Conservation (phyloP, 305 asterid genomes). For the Plantago coronopus region DNA sequence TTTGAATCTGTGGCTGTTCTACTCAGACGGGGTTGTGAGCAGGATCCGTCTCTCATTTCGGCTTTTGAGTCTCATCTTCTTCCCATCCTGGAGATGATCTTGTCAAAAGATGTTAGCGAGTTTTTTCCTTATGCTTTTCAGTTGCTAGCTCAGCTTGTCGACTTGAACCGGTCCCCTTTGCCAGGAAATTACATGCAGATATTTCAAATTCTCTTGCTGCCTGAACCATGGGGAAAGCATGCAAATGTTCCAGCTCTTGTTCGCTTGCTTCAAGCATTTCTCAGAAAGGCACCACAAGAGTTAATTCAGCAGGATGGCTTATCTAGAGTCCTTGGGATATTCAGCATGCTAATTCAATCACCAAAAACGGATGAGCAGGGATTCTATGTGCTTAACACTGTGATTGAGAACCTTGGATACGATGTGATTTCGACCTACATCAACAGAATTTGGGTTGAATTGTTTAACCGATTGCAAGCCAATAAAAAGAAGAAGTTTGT, state of each 20-base stretch:
- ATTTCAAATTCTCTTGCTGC: constrained; percentile 67
- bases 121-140: constrained; percentile 92
- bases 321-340: constrained; percentile 73
- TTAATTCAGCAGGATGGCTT: constrained; percentile 76
- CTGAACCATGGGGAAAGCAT: constrained; percentile 81
- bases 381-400: constrained; percentile 89
- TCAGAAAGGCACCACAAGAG: constrained; percentile 79
- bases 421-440: constrained; percentile 59
- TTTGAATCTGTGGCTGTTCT: constrained; percentile 88
- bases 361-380: constrained; percentile 83
- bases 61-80: constrained; percentile 70
- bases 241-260: constrained; percentile 94
- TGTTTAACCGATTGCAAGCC: constrained; percentile 60
- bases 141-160: constrained; percentile 94
- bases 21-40: constrained; percentile 74
- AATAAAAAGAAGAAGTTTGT: constrained; percentile 57
- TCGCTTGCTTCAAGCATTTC: constrained; percentile 87
- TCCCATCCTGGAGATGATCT: constrained; percentile 66
- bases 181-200: constrained; percentile 73
- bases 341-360: constrained; percentile 55
- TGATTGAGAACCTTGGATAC: constrained; percentile 77
- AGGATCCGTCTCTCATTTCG: constrained; percentile 64
- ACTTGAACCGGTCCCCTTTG: constrained; percentile 58
- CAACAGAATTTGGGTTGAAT: constrained; percentile 69
- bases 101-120: constrained; percentile 68